Conservation (phyloP, 164 flowering plant species). For the Nymphaea thermarum region DNA sequence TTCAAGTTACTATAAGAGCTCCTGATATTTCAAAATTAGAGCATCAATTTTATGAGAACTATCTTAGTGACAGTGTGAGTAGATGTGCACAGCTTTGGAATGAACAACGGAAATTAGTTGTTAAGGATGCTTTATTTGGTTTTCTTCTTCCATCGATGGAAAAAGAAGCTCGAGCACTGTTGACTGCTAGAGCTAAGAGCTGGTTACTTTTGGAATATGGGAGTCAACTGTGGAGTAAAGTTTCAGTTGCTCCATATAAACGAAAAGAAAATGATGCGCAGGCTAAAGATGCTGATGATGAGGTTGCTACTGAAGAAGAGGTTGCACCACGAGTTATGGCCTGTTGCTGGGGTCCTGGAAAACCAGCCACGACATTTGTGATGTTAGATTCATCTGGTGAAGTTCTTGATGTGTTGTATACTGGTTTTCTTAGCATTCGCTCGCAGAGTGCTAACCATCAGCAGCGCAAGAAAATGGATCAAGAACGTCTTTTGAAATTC, state of each 20-base stretch:
- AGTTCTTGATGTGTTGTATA: slow-evolving; percentile 66
- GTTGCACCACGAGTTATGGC: slow-evolving; percentile 91
- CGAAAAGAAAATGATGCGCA: slow-evolving; percentile 34
- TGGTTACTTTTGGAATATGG: slow-evolving; percentile 83
- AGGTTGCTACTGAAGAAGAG: slow-evolving; percentile 56
- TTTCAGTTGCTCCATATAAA: slow-evolving; percentile 83
- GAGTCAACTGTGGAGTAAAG: slow-evolving; percentile 65
- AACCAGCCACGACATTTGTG: slow-evolving; percentile 91
- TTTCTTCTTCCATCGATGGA: slow-evolving; percentile 83
- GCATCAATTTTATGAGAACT: slow-evolving; percentile 43
- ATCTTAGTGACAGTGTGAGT: slow-evolving; percentile 82
- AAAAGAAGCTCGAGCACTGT: slow-evolving; percentile 73
- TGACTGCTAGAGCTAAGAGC: slow-evolving; percentile 66
- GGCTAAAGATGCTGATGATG: slow-evolving; percentile 9
- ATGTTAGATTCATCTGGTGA: slow-evolving; percentile 96
- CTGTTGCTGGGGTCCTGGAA: slow-evolving; percentile 98
- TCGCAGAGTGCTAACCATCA: slow-evolving; percentile 71
- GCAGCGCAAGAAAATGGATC: slow-evolving; percentile 86
- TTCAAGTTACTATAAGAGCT: slow-evolving; percentile 60
- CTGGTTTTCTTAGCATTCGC: slow-evolving; percentile 64
- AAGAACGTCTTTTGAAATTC: slow-evolving; percentile 72
- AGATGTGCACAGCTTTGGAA: slow-evolving; percentile 88
- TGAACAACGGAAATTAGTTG: slow-evolving; percentile 74
- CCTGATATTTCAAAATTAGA: slow-evolving; percentile 41
- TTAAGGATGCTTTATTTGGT: slow-evolving; percentile 55